Evolutionary conservation across 176 grass and related monocot genomes (phyloP).

Genomic region (Hsuehochloa calcarea): DNA sequence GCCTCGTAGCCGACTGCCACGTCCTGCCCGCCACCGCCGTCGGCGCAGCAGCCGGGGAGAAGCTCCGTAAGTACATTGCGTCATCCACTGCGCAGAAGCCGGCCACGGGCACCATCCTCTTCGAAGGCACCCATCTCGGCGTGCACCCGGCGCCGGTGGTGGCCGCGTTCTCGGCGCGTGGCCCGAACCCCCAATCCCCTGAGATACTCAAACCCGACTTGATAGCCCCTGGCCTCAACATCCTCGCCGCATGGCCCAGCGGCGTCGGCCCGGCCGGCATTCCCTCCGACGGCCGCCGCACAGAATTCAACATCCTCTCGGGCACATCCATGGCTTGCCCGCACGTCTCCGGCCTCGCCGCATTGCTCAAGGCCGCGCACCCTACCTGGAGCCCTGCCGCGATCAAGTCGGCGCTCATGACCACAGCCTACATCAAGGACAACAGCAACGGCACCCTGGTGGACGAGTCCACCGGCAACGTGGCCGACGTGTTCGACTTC

Average conservation of each 20-base stretch:
- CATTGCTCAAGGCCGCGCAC: constrained; percentile 93
- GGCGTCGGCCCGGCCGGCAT: constrained; percentile 80
- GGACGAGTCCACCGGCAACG: constrained; percentile 70
- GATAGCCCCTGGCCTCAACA: constrained; percentile 85
- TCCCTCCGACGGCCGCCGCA: constrained; percentile 56
- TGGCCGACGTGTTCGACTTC: constrained; percentile 64
- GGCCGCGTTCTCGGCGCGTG: constrained; percentile 86
- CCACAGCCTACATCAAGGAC: constrained; percentile 68
- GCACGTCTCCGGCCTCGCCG: constrained; percentile 82
- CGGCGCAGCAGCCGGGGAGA: constrained; percentile 58
- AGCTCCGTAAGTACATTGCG: constrained; percentile 73
- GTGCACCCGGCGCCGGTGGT: constrained; percentile 85
- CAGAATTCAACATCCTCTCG: constrained; percentile 92
- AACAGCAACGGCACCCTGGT: constrained; percentile 65
- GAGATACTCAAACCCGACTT: constrained; percentile 88
- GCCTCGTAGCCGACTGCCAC: constrained; percentile 88
- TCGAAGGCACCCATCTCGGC: constrained; percentile 79
- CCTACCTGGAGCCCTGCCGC: constrained; percentile 75
- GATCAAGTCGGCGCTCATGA: constrained; percentile 97
- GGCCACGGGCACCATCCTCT: constrained; percentile 75
- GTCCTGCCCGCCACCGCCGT: constrained; percentile 77
- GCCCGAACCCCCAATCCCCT: constrained; percentile 79
- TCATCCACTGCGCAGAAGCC: constrained; percentile 44
- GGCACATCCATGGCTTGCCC: constrained; percentile 98
- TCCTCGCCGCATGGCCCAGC: constrained; percentile 80